These are phyloP conservation scores for Eucalyptus dawsonii DNA, from an alignment of 345 rosid genomes.

Conservation along the genomic window DNA sequence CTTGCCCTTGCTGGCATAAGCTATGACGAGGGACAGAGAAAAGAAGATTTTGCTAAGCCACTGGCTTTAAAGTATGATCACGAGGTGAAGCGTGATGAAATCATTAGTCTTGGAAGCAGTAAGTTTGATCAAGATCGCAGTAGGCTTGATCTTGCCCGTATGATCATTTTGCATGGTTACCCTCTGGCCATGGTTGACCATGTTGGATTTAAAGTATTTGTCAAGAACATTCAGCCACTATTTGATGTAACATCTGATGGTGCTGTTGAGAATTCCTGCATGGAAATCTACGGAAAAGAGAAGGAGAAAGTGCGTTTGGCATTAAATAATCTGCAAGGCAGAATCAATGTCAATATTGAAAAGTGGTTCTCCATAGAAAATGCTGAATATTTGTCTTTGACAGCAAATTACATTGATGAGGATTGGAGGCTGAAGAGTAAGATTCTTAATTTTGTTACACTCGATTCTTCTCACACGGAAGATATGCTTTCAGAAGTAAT, in stretches of 20 bases:
- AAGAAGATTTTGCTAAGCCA: constrained; percentile 63
- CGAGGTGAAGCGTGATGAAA: constrained; percentile 63
- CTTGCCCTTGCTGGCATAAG: constrained; percentile 35
- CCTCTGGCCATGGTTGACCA: constrained; percentile 83
- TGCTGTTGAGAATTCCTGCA: constrained; percentile 51
- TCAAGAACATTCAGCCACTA: constrained; percentile 83
- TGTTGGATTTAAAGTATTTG: constrained; percentile 80
- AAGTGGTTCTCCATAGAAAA: constrained; percentile 65
- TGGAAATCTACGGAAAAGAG: constrained; percentile 69
- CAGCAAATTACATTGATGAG: constrained; percentile 64
- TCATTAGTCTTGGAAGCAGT: constrained; percentile 42
- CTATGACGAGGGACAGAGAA: constrained; percentile 56
- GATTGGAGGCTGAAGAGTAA: constrained; percentile 80
- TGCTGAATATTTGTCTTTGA: constrained; percentile 47
- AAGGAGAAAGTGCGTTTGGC: constrained; percentile 59
- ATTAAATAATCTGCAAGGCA: constrained; percentile 48
- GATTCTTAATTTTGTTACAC: constrained; percentile 66
- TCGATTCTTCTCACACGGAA: constrained; percentile 68
- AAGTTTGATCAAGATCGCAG: constrained; percentile 79
- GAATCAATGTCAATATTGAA: constrained; percentile 67
- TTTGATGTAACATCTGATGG: constrained; percentile 55
- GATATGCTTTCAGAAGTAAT: constrained; percentile 87
- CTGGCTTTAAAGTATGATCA: constrained; percentile 47
- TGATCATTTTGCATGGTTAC: constrained; percentile 79
- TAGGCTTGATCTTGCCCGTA: constrained; percentile 75